These are phyloP conservation scores for Aspergillus uvarum DNA, from an alignment of 2,329 filamentous ascomycete species.

Conservation along the genomic window DNA sequence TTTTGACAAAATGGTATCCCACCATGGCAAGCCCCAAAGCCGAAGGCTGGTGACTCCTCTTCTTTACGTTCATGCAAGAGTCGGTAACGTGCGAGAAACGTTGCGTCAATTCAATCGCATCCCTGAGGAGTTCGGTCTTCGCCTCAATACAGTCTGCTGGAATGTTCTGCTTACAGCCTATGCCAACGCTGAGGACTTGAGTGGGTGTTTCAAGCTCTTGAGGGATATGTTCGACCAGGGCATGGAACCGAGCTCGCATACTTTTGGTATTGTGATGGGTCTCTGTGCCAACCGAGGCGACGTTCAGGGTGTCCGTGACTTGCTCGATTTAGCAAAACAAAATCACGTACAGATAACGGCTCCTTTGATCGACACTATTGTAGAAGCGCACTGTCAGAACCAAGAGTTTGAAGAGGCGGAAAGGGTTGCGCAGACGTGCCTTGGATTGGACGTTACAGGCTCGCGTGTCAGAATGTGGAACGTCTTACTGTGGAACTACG, in stretches of 20 bases:
- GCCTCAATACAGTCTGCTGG: slow-evolving; percentile 64
- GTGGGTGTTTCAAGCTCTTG: slow-evolving; percentile 65
- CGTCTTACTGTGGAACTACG: slow-evolving; percentile 68
- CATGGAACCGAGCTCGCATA: slow-evolving; percentile 59
- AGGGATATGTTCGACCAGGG: slow-evolving; percentile 54
- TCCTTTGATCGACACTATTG: slow-evolving; percentile 63
- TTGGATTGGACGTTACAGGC: slow-evolving; percentile 52
- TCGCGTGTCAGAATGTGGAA: slow-evolving; percentile 73
- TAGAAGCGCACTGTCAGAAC: slow-evolving; percentile 66
- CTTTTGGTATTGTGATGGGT: slow-evolving; percentile 72
- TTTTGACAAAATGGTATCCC: slow-evolving; percentile 44
- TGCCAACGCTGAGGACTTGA: slow-evolving; percentile 63
- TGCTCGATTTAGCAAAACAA: slow-evolving; percentile 64
- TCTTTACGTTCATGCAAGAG: slow-evolving; percentile 69
- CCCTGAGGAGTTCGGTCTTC: slow-evolving; percentile 52
- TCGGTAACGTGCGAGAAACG: slow-evolving; percentile 63
- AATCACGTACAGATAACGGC: slow-evolving; percentile 52
- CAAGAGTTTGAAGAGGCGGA: slow-evolving; percentile 57
- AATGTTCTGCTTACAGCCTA: slow-evolving; percentile 76
- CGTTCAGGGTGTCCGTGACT: slow-evolving; percentile 63
- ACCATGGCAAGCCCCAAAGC: slow-evolving; percentile 37
- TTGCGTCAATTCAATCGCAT: slow-evolving; percentile 65
- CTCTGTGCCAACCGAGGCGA: slow-evolving; percentile 72
- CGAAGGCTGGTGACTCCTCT: slow-evolving; percentile 52
- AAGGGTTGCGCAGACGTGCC: slow-evolving; percentile 57